Base-by-base conservation (phyloP, 139 green algal species). In the Closterium sp. region DNA sequence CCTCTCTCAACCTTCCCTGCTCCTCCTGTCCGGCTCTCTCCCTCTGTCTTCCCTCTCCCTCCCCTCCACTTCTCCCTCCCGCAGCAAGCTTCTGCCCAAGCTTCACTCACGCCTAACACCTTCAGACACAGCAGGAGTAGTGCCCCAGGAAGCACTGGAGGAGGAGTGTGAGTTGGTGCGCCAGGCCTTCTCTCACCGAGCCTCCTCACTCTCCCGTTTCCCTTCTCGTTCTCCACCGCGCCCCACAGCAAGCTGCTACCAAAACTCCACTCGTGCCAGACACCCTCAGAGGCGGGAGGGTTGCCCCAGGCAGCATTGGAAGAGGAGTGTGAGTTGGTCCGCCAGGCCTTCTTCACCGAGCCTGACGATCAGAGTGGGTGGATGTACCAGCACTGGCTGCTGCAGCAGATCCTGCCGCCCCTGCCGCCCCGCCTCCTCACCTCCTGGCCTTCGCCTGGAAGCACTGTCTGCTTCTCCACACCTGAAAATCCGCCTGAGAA, bases 341-440 rank as follows among this genome's bases (percentile, higher is more conserved):
- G 38, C 7, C 38, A 50, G 38, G 38, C 38, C 38, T 50, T 50
- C 38, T 50, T 50, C 38, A 50, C 38, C 38, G 38, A 50, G 38
- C 38, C 38, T 50, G 38, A 50, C 11, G 98, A 99, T 95, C 97
- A 99, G 95, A 98, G 96, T 88, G 97, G 95, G 88, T 99, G 97
- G 97, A 95, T 99, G 70, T 99, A 99, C 93, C 97, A 99, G 92
- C 94, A 96, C 70, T 99, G 98, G 98, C 91, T 96, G 29, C 38
- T 94, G 38, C 38, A 50, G 38, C 38, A 50, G 38, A 50, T 50
- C 38, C 38, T 50, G 38, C 38, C 38, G 38, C 38, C 38, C 38
- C 38, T 50, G 38, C 38, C 38, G 38, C 38, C 38, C 38, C 38
- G 28, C 86, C 86, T 42, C 9, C 29, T 42, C 86, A 4, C 86